Evolutionary conservation across 192 early-diverging fungal genomes (phyloP).

Genomic region (Coemansia sp.): DNA sequence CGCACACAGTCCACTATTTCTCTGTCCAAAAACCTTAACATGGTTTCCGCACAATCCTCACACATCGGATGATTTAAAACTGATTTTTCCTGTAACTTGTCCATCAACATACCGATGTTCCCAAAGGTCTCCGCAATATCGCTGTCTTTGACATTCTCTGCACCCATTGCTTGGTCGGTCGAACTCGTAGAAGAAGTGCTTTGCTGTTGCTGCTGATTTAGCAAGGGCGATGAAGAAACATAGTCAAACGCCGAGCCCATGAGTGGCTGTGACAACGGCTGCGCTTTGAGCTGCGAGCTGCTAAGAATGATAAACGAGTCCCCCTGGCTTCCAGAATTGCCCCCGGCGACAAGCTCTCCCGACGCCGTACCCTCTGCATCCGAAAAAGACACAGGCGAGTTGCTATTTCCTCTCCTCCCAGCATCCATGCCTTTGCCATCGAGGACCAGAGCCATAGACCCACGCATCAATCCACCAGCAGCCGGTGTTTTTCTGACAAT

Average conservation of each 20-base stretch:
- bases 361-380: too few species aligned
- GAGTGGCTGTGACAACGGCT: conserved; percentile 7
- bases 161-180: neutral
- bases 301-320: conserved; percentile 52
- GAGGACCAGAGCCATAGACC: conserved; percentile 34
- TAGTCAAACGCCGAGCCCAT: neutral
- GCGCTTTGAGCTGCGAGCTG: conserved; percentile 39
- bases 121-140: conserved; percentile 38
- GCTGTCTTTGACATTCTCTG: conserved; percentile 2
- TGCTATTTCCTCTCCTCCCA: neutral
- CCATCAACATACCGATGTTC: conserved; percentile 66
- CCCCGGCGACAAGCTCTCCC: neutral
- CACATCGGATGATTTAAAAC: conserved; percentile 83
- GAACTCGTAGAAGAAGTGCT: too few species aligned
- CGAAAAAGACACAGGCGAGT: conserved; percentile 6
- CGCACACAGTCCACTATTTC: conserved; percentile 66
- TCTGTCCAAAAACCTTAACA: conserved; percentile 68
- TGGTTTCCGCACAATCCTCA: conserved; percentile 84
- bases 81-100: conserved; percentile 73
- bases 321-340: conserved; percentile 27
- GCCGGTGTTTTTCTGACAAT: neutral
- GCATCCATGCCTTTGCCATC: conserved; percentile 5
- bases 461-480: conserved; percentile 20
- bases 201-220: too few species aligned
- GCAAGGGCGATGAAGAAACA: too few species aligned